Base-by-base conservation (phyloP, 139 green algal species). In the Tetratostichococcus sp. region DNA sequence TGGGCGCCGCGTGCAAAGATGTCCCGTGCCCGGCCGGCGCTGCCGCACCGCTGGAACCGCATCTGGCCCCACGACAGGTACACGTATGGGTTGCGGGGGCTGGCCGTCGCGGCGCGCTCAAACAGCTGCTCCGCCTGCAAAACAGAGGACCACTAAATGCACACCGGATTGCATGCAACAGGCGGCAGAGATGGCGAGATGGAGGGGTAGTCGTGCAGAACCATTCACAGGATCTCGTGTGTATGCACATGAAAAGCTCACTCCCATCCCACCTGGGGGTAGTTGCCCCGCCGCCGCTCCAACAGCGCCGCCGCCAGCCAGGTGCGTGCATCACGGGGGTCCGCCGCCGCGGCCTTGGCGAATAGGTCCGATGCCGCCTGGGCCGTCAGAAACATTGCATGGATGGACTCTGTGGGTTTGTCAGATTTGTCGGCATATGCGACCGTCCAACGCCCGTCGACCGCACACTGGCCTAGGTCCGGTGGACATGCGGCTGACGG, bases 251-350 rank as follows among this genome's bases (percentile, higher is more conserved):
- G n/a, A n/a, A n/a, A n/a, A n/a, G n/a, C n/a, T n/a, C n/a, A n/a
- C n/a, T n/a, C n/a, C 14, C 50, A 62, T 62, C 50, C 22, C 14
- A 62, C 50, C 50, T 62, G 50, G 11, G 50, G 19, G 19, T 32
- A 67, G 43, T 72, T 32, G 6, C 76, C 74, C 17, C 78, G 74
- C 76, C 90, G 77, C 67, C 84, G 79, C 81, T 94, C 89, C 35
- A 93, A 74, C 71, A 94, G 77, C 1, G 75, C 89, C 80, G 82
- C 93, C 57, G 91, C 84, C 33, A 93, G 78, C 89, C 89, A 94
- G 34, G 82, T 91, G 34, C 82, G 79, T 59, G 89, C 86, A 77
- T 92, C 87, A 33, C 75, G 74, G 2, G 82, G 78, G 26, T 74
- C 50, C 1, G 31, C 33, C 19, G 34, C 34, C 35, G 75, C 69